Percentiles rank a stretch among this genome's conserved stretches.
These are phyloP conservation scores for Gossypium davidsonii DNA, from an alignment of 441 rosid species.

Conservation along the genomic window DNA sequence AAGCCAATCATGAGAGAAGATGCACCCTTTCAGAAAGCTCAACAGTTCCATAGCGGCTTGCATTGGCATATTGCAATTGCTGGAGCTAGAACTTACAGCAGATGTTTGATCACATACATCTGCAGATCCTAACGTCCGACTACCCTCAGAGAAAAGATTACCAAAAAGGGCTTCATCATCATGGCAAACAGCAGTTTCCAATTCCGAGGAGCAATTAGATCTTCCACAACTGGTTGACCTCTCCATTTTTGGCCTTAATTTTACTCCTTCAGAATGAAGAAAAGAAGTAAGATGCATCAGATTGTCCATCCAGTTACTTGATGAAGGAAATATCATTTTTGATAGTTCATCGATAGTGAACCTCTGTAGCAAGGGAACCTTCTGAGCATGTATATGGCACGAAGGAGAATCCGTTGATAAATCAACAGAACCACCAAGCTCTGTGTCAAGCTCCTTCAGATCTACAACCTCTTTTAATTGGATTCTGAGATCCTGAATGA, in stretches of 20 bases:
- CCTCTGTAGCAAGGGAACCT: conserved; percentile 67
- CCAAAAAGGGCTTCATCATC: conserved; percentile 96
- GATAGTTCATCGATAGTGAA: conserved; percentile 57
- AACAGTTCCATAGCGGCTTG: conserved; percentile 81
- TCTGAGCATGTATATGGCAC: conserved; percentile 48
- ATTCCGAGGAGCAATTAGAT: conserved; percentile 59
- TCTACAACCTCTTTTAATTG: conserved; percentile 47
- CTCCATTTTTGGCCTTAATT: conserved; percentile 70
- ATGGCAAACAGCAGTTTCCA: conserved; percentile 74
- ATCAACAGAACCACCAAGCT: conserved; percentile 31
- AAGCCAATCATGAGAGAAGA: conserved; percentile 73
- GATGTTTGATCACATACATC: conserved; percentile 79
- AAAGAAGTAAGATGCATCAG: conserved; percentile 66
- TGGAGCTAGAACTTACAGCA: conserved; percentile 43
- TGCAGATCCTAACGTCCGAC: conserved; percentile 37
- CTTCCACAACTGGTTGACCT: conserved; percentile 57
- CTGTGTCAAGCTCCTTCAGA: conserved; percentile 44
- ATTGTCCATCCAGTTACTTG: conserved; percentile 83
- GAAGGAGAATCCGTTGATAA: conserved; percentile 38
- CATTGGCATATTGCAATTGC: conserved; percentile 66
- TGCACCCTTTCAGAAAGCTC: conserved; percentile 67
- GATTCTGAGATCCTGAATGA: conserved; percentile 70
- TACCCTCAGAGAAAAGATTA: conserved; percentile 59
- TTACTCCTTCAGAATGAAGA: conserved; percentile 82
- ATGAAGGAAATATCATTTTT: conserved; percentile 67